A percentile compares a stretch with the other conserved stretches of the same genome.
Evolutionary conservation across 2,329 filamentous ascomycete species (phyloP).

Genomic region (Monosporascus sp.): DNA sequence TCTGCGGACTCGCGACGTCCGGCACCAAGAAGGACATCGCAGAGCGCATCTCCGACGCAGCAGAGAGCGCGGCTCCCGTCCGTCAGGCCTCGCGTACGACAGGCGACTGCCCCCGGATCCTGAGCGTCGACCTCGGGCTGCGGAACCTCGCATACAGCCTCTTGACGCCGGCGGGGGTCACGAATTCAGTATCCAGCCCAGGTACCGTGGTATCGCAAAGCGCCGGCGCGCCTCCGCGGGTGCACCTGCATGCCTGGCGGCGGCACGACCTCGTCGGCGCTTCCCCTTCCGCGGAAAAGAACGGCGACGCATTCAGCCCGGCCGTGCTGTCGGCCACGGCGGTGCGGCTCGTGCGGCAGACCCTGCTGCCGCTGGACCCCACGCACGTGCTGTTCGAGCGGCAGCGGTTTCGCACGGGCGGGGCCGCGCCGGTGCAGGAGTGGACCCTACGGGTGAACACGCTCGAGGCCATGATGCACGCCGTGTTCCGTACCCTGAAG

Average conservation of each 20-base stretch:
- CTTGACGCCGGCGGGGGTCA: constrained; percentile 26
- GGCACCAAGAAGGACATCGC: constrained; percentile 55
- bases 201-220: not conserved
- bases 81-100: constrained; percentile 9
- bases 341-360: constrained; percentile 26
- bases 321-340: constrained; percentile 28
- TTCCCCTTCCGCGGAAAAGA: not conserved
- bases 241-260: constrained; percentile 29
- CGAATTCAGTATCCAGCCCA: constrained; percentile 13
- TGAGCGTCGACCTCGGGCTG: constrained; percentile 83
- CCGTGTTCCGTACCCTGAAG: constrained; percentile 54
- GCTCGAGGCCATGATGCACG: constrained; percentile 76
- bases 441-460: constrained; percentile 82
- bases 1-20: constrained; percentile 52
- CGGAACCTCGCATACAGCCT: constrained; percentile 73
- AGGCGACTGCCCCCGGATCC: constrained; percentile 36
- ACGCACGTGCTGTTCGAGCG: constrained; percentile 65
- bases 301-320: constrained; percentile 27
- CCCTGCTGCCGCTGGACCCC: constrained; percentile 46
- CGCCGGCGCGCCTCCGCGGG: constrained; percentile 9
- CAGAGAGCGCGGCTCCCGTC: not conserved
- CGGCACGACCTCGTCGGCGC: constrained; percentile 23
- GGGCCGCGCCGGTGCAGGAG: constrained; percentile 62
- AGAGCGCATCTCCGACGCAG: constrained; percentile 40
- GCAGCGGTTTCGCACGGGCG: constrained; percentile 57